Conservation (phyloP, 345 rosid species). For the Luvunga scandens region DNA sequence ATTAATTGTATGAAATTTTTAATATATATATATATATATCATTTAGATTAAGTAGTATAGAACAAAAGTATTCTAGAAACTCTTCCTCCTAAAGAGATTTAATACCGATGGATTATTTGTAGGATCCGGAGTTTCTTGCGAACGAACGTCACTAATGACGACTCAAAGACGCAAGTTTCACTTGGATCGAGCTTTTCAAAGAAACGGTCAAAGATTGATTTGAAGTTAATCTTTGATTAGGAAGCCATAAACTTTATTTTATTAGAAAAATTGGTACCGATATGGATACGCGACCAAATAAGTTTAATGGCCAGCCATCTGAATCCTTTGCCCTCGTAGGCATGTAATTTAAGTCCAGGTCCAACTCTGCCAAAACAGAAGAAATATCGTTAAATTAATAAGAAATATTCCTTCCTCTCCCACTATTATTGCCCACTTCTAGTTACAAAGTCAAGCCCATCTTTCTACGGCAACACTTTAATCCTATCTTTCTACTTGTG, state of each 20-base stretch:
- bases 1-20: too few species aligned
- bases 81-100: too few species aligned
- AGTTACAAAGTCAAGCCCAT: background rate
- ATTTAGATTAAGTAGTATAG: too few species aligned
- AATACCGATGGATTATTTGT: too few species aligned
- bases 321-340: background rate
- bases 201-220: background rate
- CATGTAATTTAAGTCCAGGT: too few species aligned
- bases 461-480: background rate
- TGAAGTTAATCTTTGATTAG: background rate
- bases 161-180: background rate
- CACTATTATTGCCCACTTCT: background rate
- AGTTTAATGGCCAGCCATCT: too few species aligned
- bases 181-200: background rate
- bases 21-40: too few species aligned
- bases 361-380: background rate
- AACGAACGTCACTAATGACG: conserved; percentile 9
- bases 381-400: too few species aligned
- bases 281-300: background rate
- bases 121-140: background rate
- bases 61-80: too few species aligned
- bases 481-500: too few species aligned
- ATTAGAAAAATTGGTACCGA: background rate
- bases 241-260: background rate
- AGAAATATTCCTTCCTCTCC: too few species aligned